These are phyloP conservation scores for Rhodocollybia butyracea DNA, from an alignment of 768 basidiomycete genomes.

Conservation along the genomic window DNA sequence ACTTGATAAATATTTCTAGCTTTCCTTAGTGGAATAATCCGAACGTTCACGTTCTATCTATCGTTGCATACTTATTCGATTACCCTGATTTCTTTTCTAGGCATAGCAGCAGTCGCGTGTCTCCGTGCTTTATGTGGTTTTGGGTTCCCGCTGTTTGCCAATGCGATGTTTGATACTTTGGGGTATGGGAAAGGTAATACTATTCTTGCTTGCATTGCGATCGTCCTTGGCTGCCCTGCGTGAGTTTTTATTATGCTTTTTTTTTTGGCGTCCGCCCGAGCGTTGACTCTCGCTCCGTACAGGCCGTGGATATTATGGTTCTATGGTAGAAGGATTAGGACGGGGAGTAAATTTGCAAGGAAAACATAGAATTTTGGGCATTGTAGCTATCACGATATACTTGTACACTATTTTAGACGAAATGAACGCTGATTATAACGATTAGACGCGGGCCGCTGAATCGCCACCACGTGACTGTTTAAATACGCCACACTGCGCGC, in stretches of 20 bases:
- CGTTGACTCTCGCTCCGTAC: background rate
- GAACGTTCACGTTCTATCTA: background rate
- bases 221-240: slow-evolving; percentile 62
- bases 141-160: slow-evolving; percentile 76
- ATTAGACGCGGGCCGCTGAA: background rate
- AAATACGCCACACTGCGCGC: too few species aligned
- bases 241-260: slow-evolving; percentile 25
- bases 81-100: slow-evolving; percentile 42
- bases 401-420: background rate
- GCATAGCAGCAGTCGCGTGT: slow-evolving; percentile 48
- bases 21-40: too few species aligned
- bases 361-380: background rate
- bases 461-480: too few species aligned
- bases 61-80: background rate
- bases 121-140: slow-evolving; percentile 69
- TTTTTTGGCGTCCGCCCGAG: background rate
- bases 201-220: slow-evolving; percentile 54
- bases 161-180: slow-evolving; percentile 59
- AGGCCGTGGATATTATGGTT: slow-evolving; percentile 43
- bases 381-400: background rate
- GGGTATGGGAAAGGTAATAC: slow-evolving; percentile 73
- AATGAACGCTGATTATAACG: background rate
- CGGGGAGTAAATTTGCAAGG: slow-evolving; percentile 20
- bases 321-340: slow-evolving; percentile 40
- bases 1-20: background rate